Evolutionary conservation across 2,329 filamentous ascomycete species (phyloP).

Genomic region (Colletotrichum sidae): DNA sequence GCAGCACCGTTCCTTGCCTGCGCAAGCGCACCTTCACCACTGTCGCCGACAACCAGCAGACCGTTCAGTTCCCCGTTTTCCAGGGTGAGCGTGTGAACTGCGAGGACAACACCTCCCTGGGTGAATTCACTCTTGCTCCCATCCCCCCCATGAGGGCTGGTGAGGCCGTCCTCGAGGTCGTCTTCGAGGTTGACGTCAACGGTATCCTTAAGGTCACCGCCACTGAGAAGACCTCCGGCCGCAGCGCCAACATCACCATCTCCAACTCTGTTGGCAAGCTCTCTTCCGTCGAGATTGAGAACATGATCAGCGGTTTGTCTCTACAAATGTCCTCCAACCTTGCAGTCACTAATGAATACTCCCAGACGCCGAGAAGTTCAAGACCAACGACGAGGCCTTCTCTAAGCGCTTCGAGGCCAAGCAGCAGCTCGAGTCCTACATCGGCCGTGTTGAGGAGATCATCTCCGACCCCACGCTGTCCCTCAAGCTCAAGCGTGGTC

Average conservation of each 20-base stretch:
- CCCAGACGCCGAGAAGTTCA: conserved; percentile 95
- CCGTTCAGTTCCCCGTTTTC: conserved; percentile 91
- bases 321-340: conserved; percentile 32
- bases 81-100: conserved; percentile 99
- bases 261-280: conserved; percentile 99
- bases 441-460: conserved; percentile 98
- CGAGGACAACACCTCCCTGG: conserved; percentile 96
- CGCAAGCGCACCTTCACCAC: conserved; percentile 80
- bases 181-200: conserved; percentile 99
- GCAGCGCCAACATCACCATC: conserved; percentile 99
- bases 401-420: conserved; percentile 99
- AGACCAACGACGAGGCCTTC: conserved; percentile 97
- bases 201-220: conserved; percentile 99
- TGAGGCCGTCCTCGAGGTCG: conserved; percentile 95
- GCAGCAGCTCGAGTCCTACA: conserved; percentile 99
- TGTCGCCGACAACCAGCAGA: conserved; percentile 80
- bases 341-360: conserved; percentile 39
- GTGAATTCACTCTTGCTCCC: conserved; percentile 95
- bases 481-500: conserved; percentile 97
- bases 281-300: conserved; percentile 93
- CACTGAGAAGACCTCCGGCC: conserved; percentile 98
- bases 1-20: conserved; percentile 63
- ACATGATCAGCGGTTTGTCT: conserved; percentile 85
- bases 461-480: conserved; percentile 96
- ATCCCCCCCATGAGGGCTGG: conserved; percentile 90